Percentiles rank a stretch among this genome's conserved stretches.
These are phyloP conservation scores for Schoenoplectus triqueter DNA, from an alignment of 202 grass and related monocot species.

Conservation along the genomic window DNA sequence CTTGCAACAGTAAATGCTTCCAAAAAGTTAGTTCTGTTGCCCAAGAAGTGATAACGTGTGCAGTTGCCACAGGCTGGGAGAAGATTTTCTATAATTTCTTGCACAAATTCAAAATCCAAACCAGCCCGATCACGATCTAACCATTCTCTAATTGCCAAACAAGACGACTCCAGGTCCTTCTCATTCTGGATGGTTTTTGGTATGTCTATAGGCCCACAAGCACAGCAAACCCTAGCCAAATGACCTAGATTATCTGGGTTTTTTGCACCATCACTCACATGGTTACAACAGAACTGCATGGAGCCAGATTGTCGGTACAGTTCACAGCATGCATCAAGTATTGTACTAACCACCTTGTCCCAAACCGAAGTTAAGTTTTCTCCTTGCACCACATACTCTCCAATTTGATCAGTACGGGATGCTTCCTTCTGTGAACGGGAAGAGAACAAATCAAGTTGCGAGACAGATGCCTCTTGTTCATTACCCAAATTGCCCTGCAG, in stretches of 20 bases:
- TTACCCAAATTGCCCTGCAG: constrained; percentile 48
- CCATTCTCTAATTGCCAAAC: constrained; percentile 74
- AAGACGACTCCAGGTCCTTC: constrained; percentile 62
- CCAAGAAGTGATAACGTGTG: constrained; percentile 72
- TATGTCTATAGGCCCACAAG: constrained; percentile 47
- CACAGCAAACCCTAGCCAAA: constrained; percentile 75
- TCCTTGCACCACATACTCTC: constrained; percentile 86
- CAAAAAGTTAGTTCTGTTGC: constrained; percentile 57
- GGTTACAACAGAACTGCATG: constrained; percentile 69
- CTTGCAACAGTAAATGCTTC: constrained; percentile 73
- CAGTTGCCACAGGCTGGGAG: constrained; percentile 63
- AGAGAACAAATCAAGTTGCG: constrained; percentile 39
- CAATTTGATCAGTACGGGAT: constrained; percentile 68
- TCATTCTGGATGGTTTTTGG: constrained; percentile 57
- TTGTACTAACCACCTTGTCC: constrained; percentile 76
- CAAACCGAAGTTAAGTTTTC: constrained; percentile 68
- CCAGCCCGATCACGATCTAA: constrained; percentile 80
- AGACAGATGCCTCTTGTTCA: constrained; percentile 45
- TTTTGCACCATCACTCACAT: constrained; percentile 47
- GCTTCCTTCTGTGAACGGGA: constrained; percentile 41
- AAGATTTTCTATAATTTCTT: constrained; percentile 95
- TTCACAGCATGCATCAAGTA: constrained; percentile 80
- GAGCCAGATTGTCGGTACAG: constrained; percentile 71
- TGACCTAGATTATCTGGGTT: constrained; percentile 45
- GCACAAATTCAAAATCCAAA: constrained; percentile 85